Evolutionary conservation across 169 alveolate genomes (phyloP), one percentile per base, ranked within the genome.

Genomic region (Cryptosporidium ubiquitum): DNA sequence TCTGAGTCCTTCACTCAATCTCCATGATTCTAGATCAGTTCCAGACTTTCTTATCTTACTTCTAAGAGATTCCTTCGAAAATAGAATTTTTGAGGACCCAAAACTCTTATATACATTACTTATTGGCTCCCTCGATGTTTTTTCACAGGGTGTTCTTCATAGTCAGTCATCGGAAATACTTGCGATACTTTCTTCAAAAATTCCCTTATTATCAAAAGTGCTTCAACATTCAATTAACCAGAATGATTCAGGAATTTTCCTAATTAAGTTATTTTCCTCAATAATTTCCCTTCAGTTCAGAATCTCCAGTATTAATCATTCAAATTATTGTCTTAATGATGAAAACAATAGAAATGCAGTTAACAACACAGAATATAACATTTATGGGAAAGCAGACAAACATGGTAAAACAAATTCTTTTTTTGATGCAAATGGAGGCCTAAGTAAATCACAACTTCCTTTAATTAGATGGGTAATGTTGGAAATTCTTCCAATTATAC

Each of bases 141-240:
- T 79, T 61, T 79, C 89, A 31, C 55, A 39, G 23, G 89, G 89
- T 29, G 35, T 79, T 58, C 44, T 79, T 20, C 89, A 79, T 58
- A 44, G 3, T 61, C 89, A 79, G 40, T 16, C 89, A 57, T 26
- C 51, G 1, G 79, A 79, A 64, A 35, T 66, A 10, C 75, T 79
- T 61, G 66, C 68, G 26, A 42, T 79, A 44, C 40, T 79, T 20
- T 40, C 79, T 29, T 26, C 26, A 10, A 79, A 79, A 20, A 79
- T 64, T 61, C 4, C 58, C 3, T 58, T 61, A 5, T 31, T 79
- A 31, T 29, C 71, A 7, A 79, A 40, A 10, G 69, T 69, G 12
- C 57, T 79, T 39, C 89, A 79, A 33, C 58, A 61, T 44, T 58
- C 89, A 20, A 79, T 60, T 18, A 23, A 37, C 18, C 69, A 79